These are phyloP conservation scores for Magnusiomyces suaveolens DNA, from an alignment of 1,139 yeast genomes.

Conservation along the genomic window DNA sequence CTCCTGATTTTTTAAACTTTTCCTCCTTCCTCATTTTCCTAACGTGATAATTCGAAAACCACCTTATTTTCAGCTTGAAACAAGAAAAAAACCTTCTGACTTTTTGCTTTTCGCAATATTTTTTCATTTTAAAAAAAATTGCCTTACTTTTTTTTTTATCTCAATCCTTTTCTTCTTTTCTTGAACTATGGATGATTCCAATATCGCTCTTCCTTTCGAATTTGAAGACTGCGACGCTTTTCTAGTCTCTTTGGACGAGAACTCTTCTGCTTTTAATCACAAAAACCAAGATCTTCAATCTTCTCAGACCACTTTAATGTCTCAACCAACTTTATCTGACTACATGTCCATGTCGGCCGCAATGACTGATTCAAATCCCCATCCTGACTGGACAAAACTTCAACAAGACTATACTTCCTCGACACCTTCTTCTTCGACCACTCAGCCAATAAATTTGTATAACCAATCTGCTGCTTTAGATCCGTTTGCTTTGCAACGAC, in stretches of 20 bases:
- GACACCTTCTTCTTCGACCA: slow-evolving; percentile 1
- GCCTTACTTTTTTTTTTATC: not conserved
- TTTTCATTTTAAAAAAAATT: not conserved
- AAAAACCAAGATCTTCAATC: not conserved
- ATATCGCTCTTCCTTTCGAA: slow-evolving; percentile 17
- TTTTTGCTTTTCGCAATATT: not conserved
- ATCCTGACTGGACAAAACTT: not conserved
- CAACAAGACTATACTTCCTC: not conserved
- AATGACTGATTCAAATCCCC: not conserved
- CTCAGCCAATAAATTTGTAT: slow-evolving; percentile 1
- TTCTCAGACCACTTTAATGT: not conserved
- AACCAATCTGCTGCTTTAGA: not conserved
- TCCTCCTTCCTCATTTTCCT: not conserved
- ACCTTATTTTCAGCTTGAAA: not conserved
- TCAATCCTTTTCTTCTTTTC: not conserved
- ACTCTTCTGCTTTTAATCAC: slow-evolving; percentile 1
- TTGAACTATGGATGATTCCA: slow-evolving; percentile 16
- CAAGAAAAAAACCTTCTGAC: not conserved
- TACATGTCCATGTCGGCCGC: not conserved
- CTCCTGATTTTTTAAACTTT: not conserved
- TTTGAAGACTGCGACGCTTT: slow-evolving; percentile 23
- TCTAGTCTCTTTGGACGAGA: slow-evolving; percentile 19
- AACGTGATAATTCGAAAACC: not conserved
- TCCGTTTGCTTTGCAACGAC: not conserved
- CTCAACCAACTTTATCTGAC: not conserved